phyloP scores from a whole-genome alignment of 768 basidiomycete genomes.

The Collybia mongolica region DNA sequence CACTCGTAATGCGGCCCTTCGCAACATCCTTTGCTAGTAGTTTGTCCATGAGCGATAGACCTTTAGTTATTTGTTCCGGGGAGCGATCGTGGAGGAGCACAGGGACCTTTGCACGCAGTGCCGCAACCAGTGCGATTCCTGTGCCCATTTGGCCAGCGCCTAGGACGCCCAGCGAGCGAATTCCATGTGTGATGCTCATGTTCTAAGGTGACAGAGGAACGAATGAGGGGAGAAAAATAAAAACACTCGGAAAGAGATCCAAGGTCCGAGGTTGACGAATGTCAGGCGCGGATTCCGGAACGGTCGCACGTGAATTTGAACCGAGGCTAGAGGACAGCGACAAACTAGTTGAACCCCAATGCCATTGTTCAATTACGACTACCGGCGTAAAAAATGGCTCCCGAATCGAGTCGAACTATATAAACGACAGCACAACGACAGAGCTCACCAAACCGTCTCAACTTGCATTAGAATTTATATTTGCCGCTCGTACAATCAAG shows the following conservation, averaged over 20 bases:
- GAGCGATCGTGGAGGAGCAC: slow-evolving; percentile 87
- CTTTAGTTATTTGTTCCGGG: slow-evolving; percentile 67
- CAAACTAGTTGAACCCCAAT: no score
- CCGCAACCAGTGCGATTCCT: slow-evolving; percentile 88
- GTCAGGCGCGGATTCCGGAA: no score
- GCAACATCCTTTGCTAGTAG: slow-evolving; percentile 86
- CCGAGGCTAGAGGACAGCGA: no score
- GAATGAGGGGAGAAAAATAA: not conserved
- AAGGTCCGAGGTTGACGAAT: not conserved
- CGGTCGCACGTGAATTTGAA: not conserved
- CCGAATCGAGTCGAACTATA: no score
- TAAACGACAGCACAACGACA: no score
- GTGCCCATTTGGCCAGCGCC: slow-evolving; percentile 90
- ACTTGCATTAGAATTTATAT: no score
- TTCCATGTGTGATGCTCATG: slow-evolving; percentile 68
- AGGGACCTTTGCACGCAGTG: slow-evolving; percentile 81
- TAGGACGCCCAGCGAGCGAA: slow-evolving; percentile 74
- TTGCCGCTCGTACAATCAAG: no score
- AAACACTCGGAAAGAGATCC: not conserved
- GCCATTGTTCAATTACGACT: no score
- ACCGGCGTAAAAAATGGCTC: no score
- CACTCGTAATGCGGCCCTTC: slow-evolving; percentile 71
- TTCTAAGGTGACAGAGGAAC: slow-evolving; percentile 1
- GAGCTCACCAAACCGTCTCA: no score
- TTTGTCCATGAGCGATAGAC: slow-evolving; percentile 73